These are phyloP conservation scores for Peronospora destructor DNA, from an alignment of 352 stramenopile genomes.

Conservation along the genomic window DNA sequence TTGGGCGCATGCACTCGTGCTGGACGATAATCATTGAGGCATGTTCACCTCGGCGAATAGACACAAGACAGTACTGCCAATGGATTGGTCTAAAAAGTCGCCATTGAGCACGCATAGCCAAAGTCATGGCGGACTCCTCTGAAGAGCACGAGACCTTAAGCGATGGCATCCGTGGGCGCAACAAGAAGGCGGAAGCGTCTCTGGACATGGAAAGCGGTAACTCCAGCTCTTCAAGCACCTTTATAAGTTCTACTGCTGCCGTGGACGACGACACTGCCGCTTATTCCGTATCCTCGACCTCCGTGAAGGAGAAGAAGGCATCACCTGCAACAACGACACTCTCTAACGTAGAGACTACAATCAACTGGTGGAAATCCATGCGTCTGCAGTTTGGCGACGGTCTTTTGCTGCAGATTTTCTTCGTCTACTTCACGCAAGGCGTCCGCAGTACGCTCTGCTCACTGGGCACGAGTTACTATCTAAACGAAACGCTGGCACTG, in stretches of 20 bases:
- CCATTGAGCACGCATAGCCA: background rate
- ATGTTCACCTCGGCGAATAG: too few species aligned
- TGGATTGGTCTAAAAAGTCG: background rate
- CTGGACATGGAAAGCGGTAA: conserved; percentile 19
- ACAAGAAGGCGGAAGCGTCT: conserved; percentile 36
- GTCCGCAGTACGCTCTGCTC: conserved; percentile 72
- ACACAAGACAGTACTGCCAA: too few species aligned
- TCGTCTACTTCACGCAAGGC: conserved; percentile 78
- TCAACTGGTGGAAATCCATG: conserved; percentile 57
- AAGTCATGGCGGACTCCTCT: conserved; percentile 5
- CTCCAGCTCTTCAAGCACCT: conserved; percentile 4
- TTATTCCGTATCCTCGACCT: background rate
- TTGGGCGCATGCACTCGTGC: too few species aligned
- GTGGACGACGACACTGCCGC: background rate
- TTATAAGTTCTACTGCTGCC: conserved; percentile 7
- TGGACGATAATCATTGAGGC: too few species aligned
- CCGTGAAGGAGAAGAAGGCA: conserved; percentile 12
- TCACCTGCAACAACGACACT: conserved; percentile 1
- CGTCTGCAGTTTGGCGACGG: conserved; percentile 59
- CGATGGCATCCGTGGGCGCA: conserved; percentile 54
- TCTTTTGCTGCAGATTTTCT: conserved; percentile 75
- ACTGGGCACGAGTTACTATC: conserved; percentile 69
- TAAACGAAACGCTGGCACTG: conserved; percentile 70
- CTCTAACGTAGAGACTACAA: conserved; percentile 32
- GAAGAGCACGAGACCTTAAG: background rate